These are phyloP conservation scores for Cudoniella acicularis DNA, from an alignment of 495 filamentous ascomycete genomes.

Conservation along the genomic window DNA sequence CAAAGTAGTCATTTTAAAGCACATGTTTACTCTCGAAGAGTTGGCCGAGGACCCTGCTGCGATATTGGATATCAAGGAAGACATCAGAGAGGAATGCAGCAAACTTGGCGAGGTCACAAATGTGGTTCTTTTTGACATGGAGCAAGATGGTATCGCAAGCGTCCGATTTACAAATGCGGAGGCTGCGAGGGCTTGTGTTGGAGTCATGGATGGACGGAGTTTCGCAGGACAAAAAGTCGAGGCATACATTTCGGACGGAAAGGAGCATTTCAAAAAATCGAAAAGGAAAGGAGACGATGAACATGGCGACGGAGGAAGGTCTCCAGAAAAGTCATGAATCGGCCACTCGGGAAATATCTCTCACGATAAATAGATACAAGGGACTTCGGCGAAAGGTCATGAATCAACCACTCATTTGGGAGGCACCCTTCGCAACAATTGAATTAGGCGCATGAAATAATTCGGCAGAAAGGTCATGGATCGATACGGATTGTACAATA, in stretches of 20 bases:
- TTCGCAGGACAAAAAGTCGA: constrained; percentile 62
- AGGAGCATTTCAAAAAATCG: constrained; percentile 73
- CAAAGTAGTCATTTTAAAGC: constrained; percentile 81
- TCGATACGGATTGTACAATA: not conserved
- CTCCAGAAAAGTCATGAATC: constrained; percentile 1
- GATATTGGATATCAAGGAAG: constrained; percentile 87
- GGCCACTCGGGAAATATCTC: not conserved
- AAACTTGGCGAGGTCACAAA: constrained; percentile 89
- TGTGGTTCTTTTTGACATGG: constrained; percentile 83
- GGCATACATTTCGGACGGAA: constrained; percentile 72
- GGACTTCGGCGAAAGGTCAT: too few relatives aligned
- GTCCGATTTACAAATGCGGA: constrained; percentile 70
- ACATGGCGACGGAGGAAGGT: not conserved
- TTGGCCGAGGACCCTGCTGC: constrained; percentile 81
- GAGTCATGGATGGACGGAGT: constrained; percentile 73
- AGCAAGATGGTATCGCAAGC: constrained; percentile 81
- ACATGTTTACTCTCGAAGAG: constrained; percentile 91
- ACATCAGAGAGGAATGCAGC: constrained; percentile 83
- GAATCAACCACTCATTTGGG: too few relatives aligned
- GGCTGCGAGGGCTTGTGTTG: constrained; percentile 69
- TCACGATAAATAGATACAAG: not conserved
- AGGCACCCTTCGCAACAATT: too few relatives aligned
- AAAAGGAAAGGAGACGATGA: constrained; percentile 42
- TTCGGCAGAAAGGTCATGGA: not conserved
- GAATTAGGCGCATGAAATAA: not conserved